Conservation (phyloP, 805 yeast genomes). For the Starmerella asiatica region DNA sequence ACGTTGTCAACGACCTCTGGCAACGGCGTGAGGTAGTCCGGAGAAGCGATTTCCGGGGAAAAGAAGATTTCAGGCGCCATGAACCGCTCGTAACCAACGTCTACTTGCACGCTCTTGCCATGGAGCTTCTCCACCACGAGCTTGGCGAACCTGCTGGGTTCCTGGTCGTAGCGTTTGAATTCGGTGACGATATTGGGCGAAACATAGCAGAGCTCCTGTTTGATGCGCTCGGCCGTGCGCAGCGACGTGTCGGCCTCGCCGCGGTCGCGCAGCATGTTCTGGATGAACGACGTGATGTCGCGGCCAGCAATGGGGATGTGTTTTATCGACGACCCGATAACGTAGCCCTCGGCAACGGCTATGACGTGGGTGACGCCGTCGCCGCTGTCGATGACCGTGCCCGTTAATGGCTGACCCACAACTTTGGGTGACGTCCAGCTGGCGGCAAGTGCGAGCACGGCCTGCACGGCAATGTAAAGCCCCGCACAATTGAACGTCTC, state of each 20-base stretch:
- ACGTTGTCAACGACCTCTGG: constrained; percentile 94
- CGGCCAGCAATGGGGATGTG: constrained; percentile 98
- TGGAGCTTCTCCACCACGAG: constrained; percentile 59
- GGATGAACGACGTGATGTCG: constrained; percentile 89
- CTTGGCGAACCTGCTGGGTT: constrained; percentile 77
- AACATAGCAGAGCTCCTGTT: constrained; percentile 93
- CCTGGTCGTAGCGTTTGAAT: constrained; percentile 85
- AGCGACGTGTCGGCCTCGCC: constrained; percentile 89
- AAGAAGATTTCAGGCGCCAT: constrained; percentile 98
- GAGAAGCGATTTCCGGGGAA: constrained; percentile 92
- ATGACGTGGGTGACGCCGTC: constrained; percentile 99
- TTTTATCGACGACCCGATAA: constrained; percentile 92
- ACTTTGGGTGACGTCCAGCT: constrained; percentile 97
- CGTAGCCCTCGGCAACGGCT: constrained; percentile 98
- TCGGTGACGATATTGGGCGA: constrained; percentile 96
- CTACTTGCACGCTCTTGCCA: constrained; percentile 56
- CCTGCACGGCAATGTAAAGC: constrained; percentile 95
- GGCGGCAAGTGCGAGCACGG: constrained; percentile 95
- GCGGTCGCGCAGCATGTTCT: constrained; percentile 85
- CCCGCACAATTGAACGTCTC: constrained; percentile 99
- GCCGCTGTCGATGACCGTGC: constrained; percentile 96
- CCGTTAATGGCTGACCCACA: constrained; percentile 86
- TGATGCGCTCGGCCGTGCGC: constrained; percentile 91
- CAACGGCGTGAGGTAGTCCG: constrained; percentile 89
- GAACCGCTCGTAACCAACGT: constrained; percentile 94